A percentile compares a stretch with the other conserved stretches of the same genome.
These are phyloP conservation scores for Groenewaldozyma sp. DNA, from an alignment of 1,139 yeast genomes.

Conservation along the genomic window DNA sequence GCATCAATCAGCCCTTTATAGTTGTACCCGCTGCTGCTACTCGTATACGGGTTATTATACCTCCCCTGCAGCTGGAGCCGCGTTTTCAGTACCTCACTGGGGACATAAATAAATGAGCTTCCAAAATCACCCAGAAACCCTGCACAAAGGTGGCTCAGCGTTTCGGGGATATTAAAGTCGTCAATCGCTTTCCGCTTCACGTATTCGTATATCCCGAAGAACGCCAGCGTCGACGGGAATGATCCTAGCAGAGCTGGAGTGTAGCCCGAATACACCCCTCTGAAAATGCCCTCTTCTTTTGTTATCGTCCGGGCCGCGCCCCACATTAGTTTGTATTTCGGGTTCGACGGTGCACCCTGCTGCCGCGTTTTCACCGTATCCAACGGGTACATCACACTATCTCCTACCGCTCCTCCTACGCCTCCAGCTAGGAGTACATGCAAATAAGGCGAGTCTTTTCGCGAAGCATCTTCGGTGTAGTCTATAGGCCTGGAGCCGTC, in stretches of 20 bases:
- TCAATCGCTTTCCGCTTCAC: slow-evolving; percentile 63
- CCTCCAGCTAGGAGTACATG: slow-evolving; percentile 61
- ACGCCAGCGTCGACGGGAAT: slow-evolving; percentile 86
- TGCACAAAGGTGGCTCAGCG: slow-evolving; percentile 68
- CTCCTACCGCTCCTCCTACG: slow-evolving; percentile 90
- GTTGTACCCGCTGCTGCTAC: slow-evolving; percentile 52
- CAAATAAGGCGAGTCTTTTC: slow-evolving; percentile 9
- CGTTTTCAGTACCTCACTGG: slow-evolving; percentile 92
- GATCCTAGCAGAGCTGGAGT: slow-evolving; percentile 79
- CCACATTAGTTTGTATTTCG: slow-evolving; percentile 57
- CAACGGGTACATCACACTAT: slow-evolving; percentile 84
- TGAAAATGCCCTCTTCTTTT: slow-evolving; percentile 70
- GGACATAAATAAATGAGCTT: slow-evolving; percentile 89
- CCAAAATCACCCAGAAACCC: slow-evolving; percentile 90
- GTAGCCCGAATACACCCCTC: slow-evolving; percentile 90
- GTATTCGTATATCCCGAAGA: slow-evolving; percentile 82
- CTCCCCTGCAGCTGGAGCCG: slow-evolving; percentile 87
- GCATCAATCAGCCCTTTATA: slow-evolving; percentile 65
- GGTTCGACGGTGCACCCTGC: slow-evolving; percentile 72
- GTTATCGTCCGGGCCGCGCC: slow-evolving; percentile 67
- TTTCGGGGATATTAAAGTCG: slow-evolving; percentile 60
- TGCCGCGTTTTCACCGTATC: slow-evolving; percentile 96
- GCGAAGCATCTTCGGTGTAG: too few species aligned
- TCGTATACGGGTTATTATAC: slow-evolving; percentile 55
- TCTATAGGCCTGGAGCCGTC: not conserved